Conservation (phyloP, 768 basidiomycete genomes). For the Macrolepiota albuminosa region DNA sequence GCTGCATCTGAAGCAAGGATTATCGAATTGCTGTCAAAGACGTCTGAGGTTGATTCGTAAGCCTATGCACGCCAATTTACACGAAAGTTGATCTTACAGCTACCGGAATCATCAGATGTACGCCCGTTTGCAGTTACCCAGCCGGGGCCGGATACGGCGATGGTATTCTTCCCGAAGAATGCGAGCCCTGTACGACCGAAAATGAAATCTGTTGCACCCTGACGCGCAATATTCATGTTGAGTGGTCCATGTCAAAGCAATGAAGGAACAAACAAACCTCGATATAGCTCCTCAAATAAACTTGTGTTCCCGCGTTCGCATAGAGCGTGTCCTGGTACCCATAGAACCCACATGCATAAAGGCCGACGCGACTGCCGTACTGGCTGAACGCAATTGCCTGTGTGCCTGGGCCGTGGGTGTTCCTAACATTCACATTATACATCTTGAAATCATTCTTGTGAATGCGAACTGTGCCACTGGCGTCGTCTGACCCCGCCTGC, state of each 20-base stretch:
- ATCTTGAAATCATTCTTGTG: slow-evolving; percentile 43
- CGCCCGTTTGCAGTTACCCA: slow-evolving; percentile 48
- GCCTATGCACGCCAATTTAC: not conserved
- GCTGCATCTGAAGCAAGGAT: slow-evolving; percentile 24
- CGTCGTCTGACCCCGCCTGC: slow-evolving; percentile 40
- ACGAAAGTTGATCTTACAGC: slow-evolving; percentile 30
- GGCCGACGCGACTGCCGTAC: slow-evolving; percentile 39
- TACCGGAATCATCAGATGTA: slow-evolving; percentile 37
- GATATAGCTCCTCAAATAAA: slow-evolving; percentile 43
- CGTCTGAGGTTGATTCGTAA: slow-evolving; percentile 22
- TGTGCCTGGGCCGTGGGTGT: slow-evolving; percentile 37
- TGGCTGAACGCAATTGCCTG: slow-evolving; percentile 50
- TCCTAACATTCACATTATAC: slow-evolving; percentile 48
- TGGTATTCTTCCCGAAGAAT: slow-evolving; percentile 47
- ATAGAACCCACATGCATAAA: slow-evolving; percentile 42
- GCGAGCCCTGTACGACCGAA: slow-evolving; percentile 41
- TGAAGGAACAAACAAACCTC: slow-evolving; percentile 26
- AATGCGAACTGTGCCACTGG: slow-evolving; percentile 42
- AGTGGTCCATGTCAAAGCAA: not conserved
- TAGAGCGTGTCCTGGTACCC: slow-evolving; percentile 46
- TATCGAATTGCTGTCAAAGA: slow-evolving; percentile 41
- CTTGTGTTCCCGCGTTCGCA: slow-evolving; percentile 43
- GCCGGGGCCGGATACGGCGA: slow-evolving; percentile 38
- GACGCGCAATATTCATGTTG: not conserved
- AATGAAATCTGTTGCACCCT: slow-evolving; percentile 50